Base-by-base conservation (phyloP, 1,284 basidiomycete species). In the Trametes pubescens region DNA sequence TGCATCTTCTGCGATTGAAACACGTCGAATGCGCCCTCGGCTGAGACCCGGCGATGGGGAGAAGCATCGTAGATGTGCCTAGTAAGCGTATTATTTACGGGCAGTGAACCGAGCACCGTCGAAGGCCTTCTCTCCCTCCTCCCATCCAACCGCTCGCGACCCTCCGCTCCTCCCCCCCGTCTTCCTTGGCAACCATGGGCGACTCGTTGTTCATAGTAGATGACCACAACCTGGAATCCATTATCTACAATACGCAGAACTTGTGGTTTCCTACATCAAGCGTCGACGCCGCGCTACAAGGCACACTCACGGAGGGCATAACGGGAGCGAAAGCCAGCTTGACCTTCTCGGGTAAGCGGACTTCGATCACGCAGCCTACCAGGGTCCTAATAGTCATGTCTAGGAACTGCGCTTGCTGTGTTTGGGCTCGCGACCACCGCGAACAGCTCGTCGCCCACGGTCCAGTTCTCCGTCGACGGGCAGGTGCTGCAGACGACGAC, bases 401-500 rank as follows among this genome's bases (percentile, higher is more conserved):
- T 40, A 68, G 67, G 64, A 13, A 60, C 59, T 18, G 60, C 59
- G 4, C 9, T 66, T 26, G 59, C 18, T 21, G 62, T 68, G 1
- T 43, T 51, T 11, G 64, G 59, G 13, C n/a, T 68, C 26, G 62
- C 49, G 9, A 48, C 57, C 0, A 56, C 58, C 14, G 62, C 13
- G 1, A 47, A 37, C 8, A 32, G 43, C 10, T 14, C 14, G 1
- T 46, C 67, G 4, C 67, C 64, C 4, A 43, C 51, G 8, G 51
- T 61, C 9, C 49, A 58, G 29, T 66, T 68, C 34, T 47, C 59
- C 0, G 10, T 68, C 24, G 64, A 68, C n/a, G 64, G 64, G 6
- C n/a, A 35, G 2, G 21, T 34, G 18, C n/a, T 57, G 8, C 38
- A 60, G 38, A 62, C 57, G 0, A 32, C 54, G 1, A 57, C 56